Evolutionary conservation across 345 rosid species (phyloP), one percentile per base, ranked within the genome.

Genomic region (Eucalyptus sideroxylon): DNA sequence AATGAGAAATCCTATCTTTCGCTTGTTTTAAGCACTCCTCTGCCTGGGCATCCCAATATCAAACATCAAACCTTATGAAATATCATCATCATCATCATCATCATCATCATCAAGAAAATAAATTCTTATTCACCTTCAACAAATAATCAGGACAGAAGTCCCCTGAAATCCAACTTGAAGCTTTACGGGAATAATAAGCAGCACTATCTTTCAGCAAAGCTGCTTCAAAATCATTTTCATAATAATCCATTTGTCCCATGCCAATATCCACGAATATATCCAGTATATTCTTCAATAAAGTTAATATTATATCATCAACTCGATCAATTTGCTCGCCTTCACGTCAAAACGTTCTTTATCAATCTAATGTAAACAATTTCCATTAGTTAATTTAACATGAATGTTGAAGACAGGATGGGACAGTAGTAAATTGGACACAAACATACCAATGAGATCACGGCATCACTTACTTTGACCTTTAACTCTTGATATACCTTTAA

Each of bases 301-400:
- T n/a, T n/a, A n/a, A n/a, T n/a, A n/a, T n/a, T n/a, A n/a, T n/a
- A n/a, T n/a, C n/a, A n/a, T n/a, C n/a, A n/a, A n/a, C 93, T 89
- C 96, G 93, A 89, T 98, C 99, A 89, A 98, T 96, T 91, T 93
- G 96, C 92, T 97, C 97, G 50, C 98, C 99, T 86, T 97, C 99
- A 3, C 99, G n/a, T n/a, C n/a, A n/a, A n/a, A n/a, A n/a, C n/a
- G 95, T 90, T 98, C 99, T 92, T 94, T 95, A 89, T 95, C 96
- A 92, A 98, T 93, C 99, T 98, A 89, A 51, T 31, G 40, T 42
- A 53, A 80, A 86, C 10, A 13, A 37, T 45, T 53, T 55, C 42
- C 6, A 1, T 59, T 27, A 67, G 30, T 45, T 55, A 86, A 89
- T 44, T 26, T 17, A 62, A 27, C 10, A 21, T 40, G 9, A 65